Evolutionary conservation across 2,329 filamentous ascomycete genomes (phyloP), one percentile per base, ranked within the genome.

Genomic region (Fusarium sororula): DNA sequence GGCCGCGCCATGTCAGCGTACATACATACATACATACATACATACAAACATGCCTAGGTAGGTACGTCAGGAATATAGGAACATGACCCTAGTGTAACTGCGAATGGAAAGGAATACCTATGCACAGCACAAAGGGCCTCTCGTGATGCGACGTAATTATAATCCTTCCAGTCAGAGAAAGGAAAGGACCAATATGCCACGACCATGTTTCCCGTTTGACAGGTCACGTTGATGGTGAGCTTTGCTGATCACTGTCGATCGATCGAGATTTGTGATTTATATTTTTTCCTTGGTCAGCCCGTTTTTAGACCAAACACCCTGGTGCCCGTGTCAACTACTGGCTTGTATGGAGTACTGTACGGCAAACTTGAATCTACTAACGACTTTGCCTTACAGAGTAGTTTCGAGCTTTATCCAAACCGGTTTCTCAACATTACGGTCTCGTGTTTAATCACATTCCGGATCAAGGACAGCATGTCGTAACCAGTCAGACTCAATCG

Each of bases 221-320:
- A 69, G 57, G 72, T 74, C 72, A 74, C 57, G 68, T 39, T 73
- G 53, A 58, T 54, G 44, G 55, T 60, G 37, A 42, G 32, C 15
- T 44, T 63, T 41, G 73, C 58, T 56, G 73, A 75, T 75, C 72
- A 50, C 48, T 61, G 72, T 62, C 72, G 73, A 75, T 75, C 73
- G 73, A 75, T 75, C 73, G 73, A 75, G 73, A 75, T 75, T 73
- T 45, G 35, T 67, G 69, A 75, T 63, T 39, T 54, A 48, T 42
- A 42, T 51, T 47, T 48, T 54, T 54, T 15, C 57, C 51, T 51
- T 48, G 59, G 30, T 20, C 28, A 68, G 35, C 53, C 60, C 45
- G 45, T 28, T 54, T 59, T 38, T 55, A 51, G 63, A 64, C 32
- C 18, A 47, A 65, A 55, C 57, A 63, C 61, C 44, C 66, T 5